Evolutionary conservation across 257 asterid genomes (phyloP), one percentile per base, ranked within the genome.

Genomic region (Agastache rugosa): DNA sequence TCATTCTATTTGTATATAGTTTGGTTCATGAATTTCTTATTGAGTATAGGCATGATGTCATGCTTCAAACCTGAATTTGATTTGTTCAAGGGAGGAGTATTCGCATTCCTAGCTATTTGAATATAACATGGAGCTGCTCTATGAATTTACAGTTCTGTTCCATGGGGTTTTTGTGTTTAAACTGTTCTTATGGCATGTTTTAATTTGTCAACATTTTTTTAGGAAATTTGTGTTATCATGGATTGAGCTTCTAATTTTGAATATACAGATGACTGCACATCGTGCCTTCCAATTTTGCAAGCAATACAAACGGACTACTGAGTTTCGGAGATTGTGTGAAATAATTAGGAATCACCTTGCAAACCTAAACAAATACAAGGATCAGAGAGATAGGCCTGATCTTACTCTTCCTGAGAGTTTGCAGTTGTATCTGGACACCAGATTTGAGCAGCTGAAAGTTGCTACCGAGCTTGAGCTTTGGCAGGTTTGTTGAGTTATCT

Each of bases 231-330:
- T 73, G 25, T 39, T 29, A 3, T 27, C 39, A 48, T 54, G 68
- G 1, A 37, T 69, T 41, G 69, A 27, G 45, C 65, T 69, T 65
- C 72, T 48, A 34, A 65, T 71, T 34, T 56, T 20, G 45, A 74
- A 56, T 73, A 44, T 74, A 67, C 82, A 93, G 98, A 93, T 93
- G 98, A 92, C 97, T 11, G 98, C 97, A 27, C 97, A 91, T 51
- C 97, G 97, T 3, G 97, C 98, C 77, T 91, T 93, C 80, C 97
- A 93, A 78, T 93, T 93, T 82, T 93, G 98, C 83, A 93, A 90
- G 86, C 97, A 93, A 72, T 93, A 93, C 88, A 93, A 91, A 53
- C 87, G 97, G 20, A 85, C 95, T 45, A 93, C 97, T 17, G 98
- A 93, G 65, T 91, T 93, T 56, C 88, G 98, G 25, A 82, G 98